phyloP scores from a whole-genome alignment of 1,139 yeast species.

The Tardiomyces depauwii region DNA sequence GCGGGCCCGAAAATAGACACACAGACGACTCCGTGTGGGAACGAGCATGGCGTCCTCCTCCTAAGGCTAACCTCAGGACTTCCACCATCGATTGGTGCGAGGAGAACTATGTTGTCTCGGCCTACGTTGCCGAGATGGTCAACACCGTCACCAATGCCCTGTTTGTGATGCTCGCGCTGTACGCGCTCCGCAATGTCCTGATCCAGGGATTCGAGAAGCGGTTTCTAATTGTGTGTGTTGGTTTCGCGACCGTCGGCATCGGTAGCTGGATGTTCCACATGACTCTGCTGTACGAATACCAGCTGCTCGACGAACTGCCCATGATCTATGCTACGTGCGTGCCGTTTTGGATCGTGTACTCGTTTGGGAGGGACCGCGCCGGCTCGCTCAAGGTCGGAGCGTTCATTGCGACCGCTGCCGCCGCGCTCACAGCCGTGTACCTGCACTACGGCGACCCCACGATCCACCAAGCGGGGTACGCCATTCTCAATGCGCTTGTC shows the following conservation, averaged over 20 bases:
- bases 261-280: slow-evolving; percentile 96
- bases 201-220: slow-evolving; percentile 54
- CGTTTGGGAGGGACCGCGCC: slow-evolving; percentile 40
- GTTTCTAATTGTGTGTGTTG: slow-evolving; percentile 59
- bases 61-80: slow-evolving; percentile 14
- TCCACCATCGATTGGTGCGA: slow-evolving; percentile 95
- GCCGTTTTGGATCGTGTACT: slow-evolving; percentile 83
- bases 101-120: slow-evolving; percentile 82
- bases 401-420: slow-evolving; percentile 34
- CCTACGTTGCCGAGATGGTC: slow-evolving; percentile 77
- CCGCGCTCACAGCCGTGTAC: slow-evolving; percentile 48
- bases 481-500: slow-evolving; percentile 48
- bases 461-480: slow-evolving; percentile 77
- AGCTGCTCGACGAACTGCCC: slow-evolving; percentile 87
- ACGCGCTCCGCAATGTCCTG: slow-evolving; percentile 52
- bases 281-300: slow-evolving; percentile 84
- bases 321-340: slow-evolving; percentile 97
- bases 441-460: slow-evolving; percentile 67
- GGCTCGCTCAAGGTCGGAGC: slow-evolving; percentile 26
- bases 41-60: no score
- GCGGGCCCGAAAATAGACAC: background rate
- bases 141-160: slow-evolving; percentile 70
- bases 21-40: background rate
- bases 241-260: slow-evolving; percentile 79
- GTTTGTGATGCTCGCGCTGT: slow-evolving; percentile 55